phyloP scores from a whole-genome alignment of 345 rosid species.

The Noccaea bulbosa region DNA sequence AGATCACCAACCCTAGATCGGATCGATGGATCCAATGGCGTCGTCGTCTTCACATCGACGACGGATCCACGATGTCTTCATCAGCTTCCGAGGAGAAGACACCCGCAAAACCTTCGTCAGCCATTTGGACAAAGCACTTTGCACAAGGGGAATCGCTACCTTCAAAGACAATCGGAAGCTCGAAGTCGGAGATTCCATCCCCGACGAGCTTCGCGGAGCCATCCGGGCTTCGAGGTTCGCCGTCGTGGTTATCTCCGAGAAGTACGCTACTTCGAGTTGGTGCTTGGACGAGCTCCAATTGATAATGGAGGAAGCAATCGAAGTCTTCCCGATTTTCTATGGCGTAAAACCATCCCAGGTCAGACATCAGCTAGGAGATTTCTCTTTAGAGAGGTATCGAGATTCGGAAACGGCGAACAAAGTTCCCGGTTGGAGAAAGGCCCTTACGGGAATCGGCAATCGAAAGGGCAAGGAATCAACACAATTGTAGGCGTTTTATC shows the following conservation, averaged over 20 bases:
- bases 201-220: neutral
- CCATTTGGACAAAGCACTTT: conserved; percentile 14
- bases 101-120: conserved; percentile 6
- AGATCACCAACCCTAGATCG: too few species aligned
- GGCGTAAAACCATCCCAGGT: neutral
- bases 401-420: neutral
- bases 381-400: neutral
- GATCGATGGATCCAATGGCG: neutral
- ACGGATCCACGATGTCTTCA: neutral
- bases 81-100: conserved; percentile 29
- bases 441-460: neutral
- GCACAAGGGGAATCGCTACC: neutral
- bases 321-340: neutral
- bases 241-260: conserved; percentile 4
- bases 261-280: neutral
- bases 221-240: neutral
- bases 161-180: conserved; percentile 20
- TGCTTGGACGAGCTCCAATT: conserved; percentile 3
- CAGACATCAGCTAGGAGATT: neutral
- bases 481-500: neutral
- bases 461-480: neutral
- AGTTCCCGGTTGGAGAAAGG: neutral
- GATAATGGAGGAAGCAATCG: neutral
- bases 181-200: neutral
- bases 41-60: neutral